Base-by-base conservation (phyloP, 805 yeast species). In the Saturnispora kantuleensis region DNA sequence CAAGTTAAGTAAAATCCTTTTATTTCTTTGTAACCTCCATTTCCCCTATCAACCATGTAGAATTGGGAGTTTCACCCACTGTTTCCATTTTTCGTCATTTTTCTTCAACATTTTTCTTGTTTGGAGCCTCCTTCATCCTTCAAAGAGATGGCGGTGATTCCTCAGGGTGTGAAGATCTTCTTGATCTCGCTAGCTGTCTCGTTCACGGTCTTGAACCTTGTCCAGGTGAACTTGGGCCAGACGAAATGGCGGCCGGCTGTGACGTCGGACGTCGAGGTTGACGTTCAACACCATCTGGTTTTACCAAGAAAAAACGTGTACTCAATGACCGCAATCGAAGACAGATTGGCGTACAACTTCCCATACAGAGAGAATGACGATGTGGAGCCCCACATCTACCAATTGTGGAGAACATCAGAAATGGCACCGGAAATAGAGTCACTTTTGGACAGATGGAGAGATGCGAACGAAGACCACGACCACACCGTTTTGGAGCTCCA, bases 371-470 rank as follows among this genome's bases (percentile, higher is more conserved):
- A 46, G 10, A 41, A 41, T 4, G 61, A 53, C 31, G 54, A 50
- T 5, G 52, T 60, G 38, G 66, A 62, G 49, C 51, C 50, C 38
- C 55, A 58, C 41, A 60, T 62, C 35, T 59, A 50, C 49, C 66
- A 62, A 46, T 34, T 62, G 8, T 60, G 65, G 65, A 45, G 39
- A 7, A 50, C 47, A n/a, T 40, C 44, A 10, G 33, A 31, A 5
- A 59, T 62, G 48, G 62, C 65, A 7, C 47, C 43, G 4, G 55
- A 50, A 10, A 56, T 62, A 48, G 53, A 49, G 41, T 32, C 45
- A n/a, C 55, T 59, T 45, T 54, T 59, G 38, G 57, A 59, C 39
- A 52, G 66, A 50, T 63, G 67, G 67, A 54, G 56, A 50, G 46
- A 50, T 9, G 55, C 57, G 28, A 62, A 63, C 45, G 58, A 57